These are phyloP conservation scores for Termitomyces sp. DNA, from an alignment of 768 basidiomycete species.

Conservation along the genomic window DNA sequence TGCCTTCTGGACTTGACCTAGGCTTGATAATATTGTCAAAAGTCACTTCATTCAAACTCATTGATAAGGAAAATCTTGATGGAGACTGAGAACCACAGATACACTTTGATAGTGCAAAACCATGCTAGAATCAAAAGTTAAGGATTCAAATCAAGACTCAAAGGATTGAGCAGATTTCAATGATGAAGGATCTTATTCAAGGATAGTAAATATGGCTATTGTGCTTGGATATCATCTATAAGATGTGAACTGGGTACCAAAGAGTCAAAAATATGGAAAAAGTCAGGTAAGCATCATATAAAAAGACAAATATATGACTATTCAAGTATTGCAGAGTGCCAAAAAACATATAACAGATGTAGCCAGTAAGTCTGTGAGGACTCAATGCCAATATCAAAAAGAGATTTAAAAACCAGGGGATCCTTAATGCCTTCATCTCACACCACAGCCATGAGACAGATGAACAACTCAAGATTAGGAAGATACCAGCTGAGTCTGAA, in stretches of 20 bases:
- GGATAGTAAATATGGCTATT: neutral
- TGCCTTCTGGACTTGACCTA: no score
- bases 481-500: no score
- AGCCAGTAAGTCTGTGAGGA: constrained; percentile 6
- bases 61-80: no score
- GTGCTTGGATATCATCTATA: neutral
- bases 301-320: neutral
- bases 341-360: constrained; percentile 2
- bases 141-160: no score
- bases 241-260: neutral
- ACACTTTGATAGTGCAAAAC: no score
- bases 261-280: neutral
- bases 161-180: neutral
- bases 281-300: neutral
- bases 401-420: neutral
- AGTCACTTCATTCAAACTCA: no score
- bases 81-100: no score
- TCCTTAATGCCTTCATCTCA: constrained; percentile 1
- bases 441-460: neutral
- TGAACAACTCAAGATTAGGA: neutral
- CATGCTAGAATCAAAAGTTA: no score
- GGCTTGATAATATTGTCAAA: no score
- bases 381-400: constrained; percentile 1
- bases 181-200: neutral
- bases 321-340: neutral